Evolutionary conservation across 148 eudicot genomes (phyloP), one percentile per base, ranked within the genome.

Genomic region (Amaranthus hypochondriacus): DNA sequence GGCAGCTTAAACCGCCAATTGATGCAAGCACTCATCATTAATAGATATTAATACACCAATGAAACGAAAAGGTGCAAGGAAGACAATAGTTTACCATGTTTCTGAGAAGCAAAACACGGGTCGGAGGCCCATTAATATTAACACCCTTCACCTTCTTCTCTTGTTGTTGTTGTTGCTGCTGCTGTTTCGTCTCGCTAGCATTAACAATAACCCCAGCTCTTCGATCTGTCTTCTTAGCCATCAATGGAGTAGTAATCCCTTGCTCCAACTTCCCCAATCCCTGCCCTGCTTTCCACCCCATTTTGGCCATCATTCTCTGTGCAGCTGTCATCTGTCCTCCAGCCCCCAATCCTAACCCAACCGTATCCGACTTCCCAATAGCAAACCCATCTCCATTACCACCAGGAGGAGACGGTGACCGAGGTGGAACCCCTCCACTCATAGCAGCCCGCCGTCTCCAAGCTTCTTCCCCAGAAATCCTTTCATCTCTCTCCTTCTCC

Each of bases 251-350:
- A 0, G 98, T 94, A 56, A 94, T 94, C 80, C 98, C 98, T 74
- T 94, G 98, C 79, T 94, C 98, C 80, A 78, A 92, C 71, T 82
- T 91, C 72, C 98, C 98, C 43, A 94, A 70, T 50, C 98, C 98
- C 61, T 94, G 98, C 63, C 98, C 98, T 54, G 83, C 79, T 69
- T 94, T 94, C 98, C 98, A 94, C 57, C 98, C 98, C 98, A 94
- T 94, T 77, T 88, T 94, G 9, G 97, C 97, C 98, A 94, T 94
- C 98, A 94, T 94, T 75, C 98, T 83, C 81, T 94, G 98, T 0
- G 98, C 98, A 0, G 93, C 93, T 7, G 97, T 94, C 98, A 94
- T 94, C 54, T 91, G 90, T 68, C 98, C 98, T 2, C 96, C 98
- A 0, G 97, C 97, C 46, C 98, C 98, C 0, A 94, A 80, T 12